Evolutionary conservation across 2,329 filamentous ascomycete genomes (phyloP).

Genomic region (Fusarium pseudograminearum): DNA sequence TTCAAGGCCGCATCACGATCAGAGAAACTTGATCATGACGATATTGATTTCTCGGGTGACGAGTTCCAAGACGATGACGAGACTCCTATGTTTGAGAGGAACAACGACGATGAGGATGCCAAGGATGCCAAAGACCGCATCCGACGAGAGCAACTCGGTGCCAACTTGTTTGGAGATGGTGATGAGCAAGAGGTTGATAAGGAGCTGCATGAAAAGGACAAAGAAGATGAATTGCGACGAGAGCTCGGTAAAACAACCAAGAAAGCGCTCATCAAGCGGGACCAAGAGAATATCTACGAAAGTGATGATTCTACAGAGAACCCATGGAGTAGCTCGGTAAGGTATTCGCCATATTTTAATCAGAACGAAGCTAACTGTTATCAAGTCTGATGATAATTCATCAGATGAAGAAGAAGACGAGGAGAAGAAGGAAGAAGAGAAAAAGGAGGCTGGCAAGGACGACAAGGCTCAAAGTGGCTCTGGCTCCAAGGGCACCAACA

Average conservation of each 20-base stretch:
- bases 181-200: conserved; percentile 79
- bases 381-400: conserved; percentile 62
- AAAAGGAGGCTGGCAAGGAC: conserved; percentile 59
- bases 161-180: conserved; percentile 81
- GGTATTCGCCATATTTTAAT: neutral
- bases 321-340: conserved; percentile 57
- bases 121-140: conserved; percentile 79
- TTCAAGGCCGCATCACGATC: conserved; percentile 70
- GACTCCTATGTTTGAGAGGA: conserved; percentile 77
- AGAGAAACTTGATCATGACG: conserved; percentile 77
- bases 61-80: conserved; percentile 93
- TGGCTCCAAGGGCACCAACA: conserved; percentile 75
- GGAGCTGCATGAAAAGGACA: conserved; percentile 76
- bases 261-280: conserved; percentile 85
- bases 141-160: conserved; percentile 84
- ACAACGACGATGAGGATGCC: conserved; percentile 85
- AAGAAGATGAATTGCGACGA: conserved; percentile 76
- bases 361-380: conserved; percentile 36
- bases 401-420: conserved; percentile 55
- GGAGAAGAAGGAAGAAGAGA: conserved; percentile 55
- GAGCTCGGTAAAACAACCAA: conserved; percentile 80
- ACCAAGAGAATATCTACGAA: conserved; percentile 88
- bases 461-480: conserved; percentile 65
- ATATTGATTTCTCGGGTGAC: conserved; percentile 74
- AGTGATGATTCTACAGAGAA: conserved; percentile 69